Percentiles rank a stretch among this genome's conserved stretches.
Conservation (phyloP, 2,329 filamentous ascomycete genomes). For the Colletotrichum cordylinicola region DNA sequence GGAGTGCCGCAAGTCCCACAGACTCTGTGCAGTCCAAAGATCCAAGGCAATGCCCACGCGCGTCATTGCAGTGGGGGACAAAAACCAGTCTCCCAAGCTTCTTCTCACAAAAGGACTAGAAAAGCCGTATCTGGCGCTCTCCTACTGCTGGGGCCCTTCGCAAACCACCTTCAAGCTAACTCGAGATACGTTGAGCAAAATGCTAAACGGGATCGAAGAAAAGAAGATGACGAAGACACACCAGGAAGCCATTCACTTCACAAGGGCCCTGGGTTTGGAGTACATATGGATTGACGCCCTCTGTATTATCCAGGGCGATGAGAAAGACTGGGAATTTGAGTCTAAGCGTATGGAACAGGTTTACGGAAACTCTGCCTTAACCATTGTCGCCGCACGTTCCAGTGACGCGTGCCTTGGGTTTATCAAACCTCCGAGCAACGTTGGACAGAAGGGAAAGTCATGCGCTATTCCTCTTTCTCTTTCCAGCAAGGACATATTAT, state of each 20-base stretch:
- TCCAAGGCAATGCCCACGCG: neutral
- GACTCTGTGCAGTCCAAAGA: neutral
- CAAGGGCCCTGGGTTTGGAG: neutral
- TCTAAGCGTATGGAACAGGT: constrained; percentile 17
- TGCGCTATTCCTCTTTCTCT: neutral
- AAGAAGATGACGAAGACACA: neutral
- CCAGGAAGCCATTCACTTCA: neutral
- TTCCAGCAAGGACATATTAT: neutral
- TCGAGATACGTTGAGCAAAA: neutral
- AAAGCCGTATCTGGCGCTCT: neutral
- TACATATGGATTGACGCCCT: constrained; percentile 11
- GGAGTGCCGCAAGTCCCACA: neutral
- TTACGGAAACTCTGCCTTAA: constrained; percentile 19
- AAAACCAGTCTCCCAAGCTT: neutral
- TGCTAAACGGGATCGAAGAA: neutral
- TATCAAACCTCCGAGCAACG: neutral
- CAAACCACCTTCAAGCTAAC: neutral
- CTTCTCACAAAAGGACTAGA: neutral
- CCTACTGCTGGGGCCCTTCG: constrained; percentile 1
- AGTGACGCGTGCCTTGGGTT: neutral
- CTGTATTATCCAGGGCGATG: constrained; percentile 21
- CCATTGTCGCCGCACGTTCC: constrained; percentile 3
- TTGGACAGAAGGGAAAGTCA: too few species aligned
- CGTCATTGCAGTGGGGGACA: neutral
- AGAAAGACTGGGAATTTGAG: constrained; percentile 17